These are phyloP conservation scores for Serendipita sp. DNA, from an alignment of 768 basidiomycete species.

Conservation along the genomic window DNA sequence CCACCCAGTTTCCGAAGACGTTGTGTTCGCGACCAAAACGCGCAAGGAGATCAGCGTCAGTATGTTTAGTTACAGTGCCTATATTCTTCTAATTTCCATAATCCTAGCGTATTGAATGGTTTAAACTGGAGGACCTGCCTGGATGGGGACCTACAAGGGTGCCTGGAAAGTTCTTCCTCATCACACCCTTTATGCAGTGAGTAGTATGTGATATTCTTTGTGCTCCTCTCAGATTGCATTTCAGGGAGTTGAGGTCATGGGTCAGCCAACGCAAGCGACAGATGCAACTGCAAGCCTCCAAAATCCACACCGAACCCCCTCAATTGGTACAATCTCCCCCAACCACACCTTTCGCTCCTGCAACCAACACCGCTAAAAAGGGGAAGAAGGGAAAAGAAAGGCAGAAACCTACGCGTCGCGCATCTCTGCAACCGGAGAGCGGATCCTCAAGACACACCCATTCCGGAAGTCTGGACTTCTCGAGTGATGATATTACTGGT, in stretches of 20 bases:
- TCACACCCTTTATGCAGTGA: constrained; percentile 83
- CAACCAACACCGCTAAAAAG: neutral
- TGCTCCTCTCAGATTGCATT: neutral
- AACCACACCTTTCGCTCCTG: neutral
- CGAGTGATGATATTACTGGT: neutral
- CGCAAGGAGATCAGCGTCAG: constrained; percentile 95
- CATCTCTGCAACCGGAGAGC: neutral
- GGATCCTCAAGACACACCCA: neutral
- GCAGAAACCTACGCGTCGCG: neutral
- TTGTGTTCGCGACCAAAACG: constrained; percentile 80
- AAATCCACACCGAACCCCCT: neutral
- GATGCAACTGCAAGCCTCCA: neutral
- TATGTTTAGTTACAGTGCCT: constrained; percentile 9
- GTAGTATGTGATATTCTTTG: constrained; percentile 12
- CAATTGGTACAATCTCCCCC: neutral
- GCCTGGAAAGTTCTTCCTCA: constrained; percentile 78
- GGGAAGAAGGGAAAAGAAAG: neutral
- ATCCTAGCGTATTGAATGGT: constrained; percentile 65
- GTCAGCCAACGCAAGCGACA: neutral
- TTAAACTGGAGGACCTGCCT: constrained; percentile 71
- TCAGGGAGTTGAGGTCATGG: neutral
- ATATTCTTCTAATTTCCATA: neutral
- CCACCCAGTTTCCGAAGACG: constrained; percentile 73
- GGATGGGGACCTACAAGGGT: constrained; percentile 66
- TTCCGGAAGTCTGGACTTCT: neutral